These are phyloP conservation scores for Pyricularia grisea DNA, from an alignment of 2,329 filamentous ascomycete species.

Conservation along the genomic window DNA sequence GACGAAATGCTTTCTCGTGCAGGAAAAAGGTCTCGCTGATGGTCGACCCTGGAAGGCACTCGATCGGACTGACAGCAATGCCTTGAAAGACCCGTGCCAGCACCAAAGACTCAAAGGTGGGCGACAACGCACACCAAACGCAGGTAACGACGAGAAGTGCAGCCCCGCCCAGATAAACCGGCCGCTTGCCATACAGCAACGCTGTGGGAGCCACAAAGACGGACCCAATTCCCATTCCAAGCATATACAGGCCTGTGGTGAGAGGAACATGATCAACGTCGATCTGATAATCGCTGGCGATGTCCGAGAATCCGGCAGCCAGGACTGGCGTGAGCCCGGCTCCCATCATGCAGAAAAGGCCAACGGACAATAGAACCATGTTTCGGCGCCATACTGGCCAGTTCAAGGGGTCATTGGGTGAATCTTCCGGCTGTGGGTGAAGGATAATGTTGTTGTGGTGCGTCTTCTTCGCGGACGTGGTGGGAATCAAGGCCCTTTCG, in stretches of 20 bases:
- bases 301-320: slow-evolving; percentile 79
- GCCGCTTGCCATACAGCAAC: slow-evolving; percentile 82
- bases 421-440: slow-evolving; percentile 87
- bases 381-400: slow-evolving; percentile 81
- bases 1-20: slow-evolving; percentile 84
- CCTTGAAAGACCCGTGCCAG: slow-evolving; percentile 81
- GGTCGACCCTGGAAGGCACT: slow-evolving; percentile 86
- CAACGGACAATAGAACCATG: slow-evolving; percentile 67
- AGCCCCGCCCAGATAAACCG: slow-evolving; percentile 73
- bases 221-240: slow-evolving; percentile 79
- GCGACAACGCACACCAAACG: slow-evolving; percentile 81
- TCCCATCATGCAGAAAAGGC: slow-evolving; percentile 87
- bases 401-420: slow-evolving; percentile 83
- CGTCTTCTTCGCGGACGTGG: slow-evolving; percentile 52
- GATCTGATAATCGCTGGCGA: slow-evolving; percentile 57
- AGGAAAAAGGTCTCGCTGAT: slow-evolving; percentile 96
- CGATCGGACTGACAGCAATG: slow-evolving; percentile 78
- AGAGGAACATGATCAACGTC: slow-evolving; percentile 65
- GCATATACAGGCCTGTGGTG: slow-evolving; percentile 89
- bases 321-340: slow-evolving; percentile 88
- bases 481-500: slow-evolving; percentile 29
- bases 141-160: slow-evolving; percentile 68
- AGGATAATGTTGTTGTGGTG: slow-evolving; percentile 76
- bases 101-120: slow-evolving; percentile 69
- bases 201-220: slow-evolving; percentile 83